Evolutionary conservation across 2,329 filamentous ascomycete genomes (phyloP), one percentile per base, ranked within the genome.

Genomic region (Fusarium sp.): DNA sequence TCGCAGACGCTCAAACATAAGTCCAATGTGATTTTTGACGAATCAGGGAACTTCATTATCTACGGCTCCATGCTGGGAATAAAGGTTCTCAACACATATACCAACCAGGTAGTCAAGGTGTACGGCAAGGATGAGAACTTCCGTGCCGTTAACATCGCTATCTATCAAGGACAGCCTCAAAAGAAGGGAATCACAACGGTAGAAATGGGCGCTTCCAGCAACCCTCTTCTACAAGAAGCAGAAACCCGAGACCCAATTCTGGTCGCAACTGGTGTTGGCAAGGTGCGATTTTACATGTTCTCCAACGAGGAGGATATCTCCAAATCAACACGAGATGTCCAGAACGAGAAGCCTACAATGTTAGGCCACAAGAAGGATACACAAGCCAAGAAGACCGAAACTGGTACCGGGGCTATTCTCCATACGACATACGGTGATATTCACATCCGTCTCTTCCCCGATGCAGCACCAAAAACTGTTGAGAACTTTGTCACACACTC

Each of bases 401-500:
- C 88, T 7, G 94, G 93, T 39, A 92, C 88, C 3, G 88, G 89
- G 0, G 96, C 95, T 1, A 86, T 95, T 53, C 85, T 99, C 5
- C 96, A 99, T 81, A 99, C 96, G 3, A 96, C 90, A 0, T 91
- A 93, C 75, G 96, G 96, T 72, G 96, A 99, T 79, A 97, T 99
- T 64, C 91, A 96, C 68, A 88, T 99, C 63, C 92, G 95, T 6
- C 85, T 99, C 15, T 99, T 96, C 83, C 95, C 96, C 2, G 92
- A 96, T 63, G 93, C 93, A 4, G 95, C 96, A 11, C 96, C 96
- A 30, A 96, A 95, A 77, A 89, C 96, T 0, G 95, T 99, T 5
- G 96, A 99, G 80, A 99, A 99, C 78, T 99, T 99, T 77, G 92
- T 96, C 55, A 96, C 93, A 0, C 96, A 98, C 74, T 88, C 93